Conservation (phyloP, 257 asterid genomes). For the Petunia secreta region DNA sequence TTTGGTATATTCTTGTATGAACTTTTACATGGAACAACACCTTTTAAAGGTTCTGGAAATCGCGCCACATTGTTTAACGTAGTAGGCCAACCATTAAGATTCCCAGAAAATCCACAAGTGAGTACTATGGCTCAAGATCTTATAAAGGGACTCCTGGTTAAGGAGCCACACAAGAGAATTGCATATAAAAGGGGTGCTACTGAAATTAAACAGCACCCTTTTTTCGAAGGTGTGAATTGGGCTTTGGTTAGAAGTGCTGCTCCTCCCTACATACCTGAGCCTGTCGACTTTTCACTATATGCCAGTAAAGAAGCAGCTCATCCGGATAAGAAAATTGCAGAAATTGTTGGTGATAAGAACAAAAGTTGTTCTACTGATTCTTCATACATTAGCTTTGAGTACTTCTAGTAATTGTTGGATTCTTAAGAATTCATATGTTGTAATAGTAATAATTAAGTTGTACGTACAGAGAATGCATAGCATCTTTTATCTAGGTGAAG, state of each 20-base stretch:
- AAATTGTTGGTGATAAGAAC: constrained; percentile 27
- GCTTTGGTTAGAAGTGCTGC: constrained; percentile 38
- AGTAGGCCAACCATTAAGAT: constrained; percentile 37
- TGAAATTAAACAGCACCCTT: constrained; percentile 40
- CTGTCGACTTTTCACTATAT: constrained; percentile 33
- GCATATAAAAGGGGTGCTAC: constrained; percentile 45
- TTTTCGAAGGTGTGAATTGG: constrained; percentile 46
- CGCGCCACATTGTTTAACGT: constrained; percentile 38
- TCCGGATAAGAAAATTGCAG: constrained; percentile 40
- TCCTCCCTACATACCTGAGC: constrained; percentile 38
- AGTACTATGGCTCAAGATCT: constrained; percentile 37
- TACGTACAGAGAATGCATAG: too few species aligned
- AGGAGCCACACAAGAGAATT: constrained; percentile 41
- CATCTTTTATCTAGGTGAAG: too few species aligned
- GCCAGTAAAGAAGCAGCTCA: constrained; percentile 23
- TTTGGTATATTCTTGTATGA: constrained; percentile 45
- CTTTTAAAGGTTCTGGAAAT: constrained; percentile 42
- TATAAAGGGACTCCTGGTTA: constrained; percentile 39
- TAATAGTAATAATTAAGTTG: too few species aligned
- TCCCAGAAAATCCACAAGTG: constrained; percentile 38
- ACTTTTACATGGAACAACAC: constrained; percentile 43
- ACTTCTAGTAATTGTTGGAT: constrained; percentile 28
- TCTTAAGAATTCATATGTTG: not conserved
- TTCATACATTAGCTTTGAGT: constrained; percentile 39
- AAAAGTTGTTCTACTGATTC: constrained; percentile 29